Percentiles rank a stretch among this genome's conserved stretches.
These are phyloP conservation scores for Calonectria crousiana DNA, from an alignment of 2,329 filamentous ascomycete genomes.

Conservation along the genomic window DNA sequence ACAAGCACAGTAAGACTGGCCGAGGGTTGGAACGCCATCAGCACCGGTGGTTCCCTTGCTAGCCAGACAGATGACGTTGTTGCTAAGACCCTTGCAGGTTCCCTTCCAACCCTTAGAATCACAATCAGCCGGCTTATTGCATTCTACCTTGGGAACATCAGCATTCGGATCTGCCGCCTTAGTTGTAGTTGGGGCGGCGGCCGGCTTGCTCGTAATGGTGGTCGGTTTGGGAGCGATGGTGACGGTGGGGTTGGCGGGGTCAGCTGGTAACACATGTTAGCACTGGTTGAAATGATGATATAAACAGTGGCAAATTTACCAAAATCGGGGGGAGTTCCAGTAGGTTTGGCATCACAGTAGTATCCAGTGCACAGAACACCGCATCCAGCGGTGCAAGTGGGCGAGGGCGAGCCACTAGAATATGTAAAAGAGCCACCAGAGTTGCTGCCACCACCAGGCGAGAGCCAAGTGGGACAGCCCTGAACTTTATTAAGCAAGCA, in stretches of 20 bases:
- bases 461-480: background rate
- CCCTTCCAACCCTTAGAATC: background rate
- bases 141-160: background rate
- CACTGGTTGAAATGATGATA: background rate
- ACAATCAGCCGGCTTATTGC: background rate
- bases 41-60: background rate
- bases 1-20: background rate
- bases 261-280: background rate
- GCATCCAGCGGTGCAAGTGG: slow-evolving; percentile 4
- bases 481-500: background rate
- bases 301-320: background rate
- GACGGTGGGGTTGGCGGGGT: background rate
- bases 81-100: slow-evolving; percentile 2
- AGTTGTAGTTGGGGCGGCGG: background rate
- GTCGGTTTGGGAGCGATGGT: background rate
- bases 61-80: background rate
- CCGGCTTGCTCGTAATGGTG: background rate
- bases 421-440: background rate
- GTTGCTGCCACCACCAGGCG: background rate
- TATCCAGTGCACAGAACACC: slow-evolving; percentile 6
- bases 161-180: background rate
- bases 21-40: background rate
- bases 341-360: slow-evolving; percentile 7
- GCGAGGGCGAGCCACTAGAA: background rate
- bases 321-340: background rate